phyloP scores from a whole-genome alignment of 345 rosid species.

The Eucalyptus urophylla region DNA sequence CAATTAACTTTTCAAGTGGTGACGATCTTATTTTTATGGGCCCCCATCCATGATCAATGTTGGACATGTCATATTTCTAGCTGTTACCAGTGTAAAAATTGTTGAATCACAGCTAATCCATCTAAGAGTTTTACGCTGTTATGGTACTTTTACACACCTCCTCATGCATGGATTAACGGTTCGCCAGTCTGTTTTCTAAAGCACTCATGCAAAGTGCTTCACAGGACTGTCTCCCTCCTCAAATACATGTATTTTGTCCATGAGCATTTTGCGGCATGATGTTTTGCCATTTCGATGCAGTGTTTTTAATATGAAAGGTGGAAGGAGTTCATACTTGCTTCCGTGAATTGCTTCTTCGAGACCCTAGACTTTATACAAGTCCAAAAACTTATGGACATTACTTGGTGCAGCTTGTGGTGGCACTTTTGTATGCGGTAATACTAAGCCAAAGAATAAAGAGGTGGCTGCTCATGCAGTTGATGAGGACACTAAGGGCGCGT shows the following conservation, averaged over 20 bases:
- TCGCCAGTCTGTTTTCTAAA: background rate
- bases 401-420: conserved; percentile 67
- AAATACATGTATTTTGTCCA: background rate
- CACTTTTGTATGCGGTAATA: conserved; percentile 67
- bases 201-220: background rate
- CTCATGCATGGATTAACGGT: background rate
- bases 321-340: background rate
- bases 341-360: background rate
- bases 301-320: background rate
- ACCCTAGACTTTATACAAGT: background rate
- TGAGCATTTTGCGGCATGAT: background rate
- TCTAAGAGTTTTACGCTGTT: background rate
- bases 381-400: background rate
- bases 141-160: background rate
- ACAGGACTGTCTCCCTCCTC: background rate
- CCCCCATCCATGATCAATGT: background rate
- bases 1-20: background rate
- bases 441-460: conserved; percentile 47
- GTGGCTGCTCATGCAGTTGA: conserved; percentile 22
- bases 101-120: background rate
- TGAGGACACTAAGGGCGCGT: conserved; percentile 12
- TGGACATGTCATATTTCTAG: background rate
- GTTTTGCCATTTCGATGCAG: background rate
- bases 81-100: background rate
- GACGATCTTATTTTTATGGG: background rate